Conservation (phyloP, 2,329 filamentous ascomycete species). For the Xylaria sp. region DNA sequence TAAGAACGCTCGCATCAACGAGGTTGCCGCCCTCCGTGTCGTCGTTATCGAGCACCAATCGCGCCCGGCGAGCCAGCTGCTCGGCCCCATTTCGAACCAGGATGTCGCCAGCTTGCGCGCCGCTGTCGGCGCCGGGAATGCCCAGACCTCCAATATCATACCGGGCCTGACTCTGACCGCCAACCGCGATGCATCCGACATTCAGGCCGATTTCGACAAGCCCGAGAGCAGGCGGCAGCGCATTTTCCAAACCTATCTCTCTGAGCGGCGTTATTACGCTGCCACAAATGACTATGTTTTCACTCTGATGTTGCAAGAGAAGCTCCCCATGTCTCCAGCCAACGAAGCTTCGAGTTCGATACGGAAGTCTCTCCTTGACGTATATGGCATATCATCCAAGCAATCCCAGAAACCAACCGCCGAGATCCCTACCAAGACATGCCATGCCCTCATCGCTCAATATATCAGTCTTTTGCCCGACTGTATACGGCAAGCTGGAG, state of each 20-base stretch:
- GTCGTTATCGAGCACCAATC: constrained; percentile 86
- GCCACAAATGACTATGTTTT: constrained; percentile 70
- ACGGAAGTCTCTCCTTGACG: constrained; percentile 48
- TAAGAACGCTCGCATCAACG: constrained; percentile 79
- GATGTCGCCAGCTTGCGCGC: constrained; percentile 81
- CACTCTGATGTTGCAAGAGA: constrained; percentile 60
- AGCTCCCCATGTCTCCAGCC: constrained; percentile 42
- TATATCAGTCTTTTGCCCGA: constrained; percentile 61
- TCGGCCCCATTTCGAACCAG: constrained; percentile 78
- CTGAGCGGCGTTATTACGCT: constrained; percentile 75
- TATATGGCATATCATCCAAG: constrained; percentile 50
- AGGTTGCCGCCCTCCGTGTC: constrained; percentile 83
- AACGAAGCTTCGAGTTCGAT: constrained; percentile 47
- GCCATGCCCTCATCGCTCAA: constrained; percentile 58
- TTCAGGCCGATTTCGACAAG: constrained; percentile 70
- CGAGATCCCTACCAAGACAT: constrained; percentile 52
- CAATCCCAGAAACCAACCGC: constrained; percentile 43
- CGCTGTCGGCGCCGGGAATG: constrained; percentile 73
- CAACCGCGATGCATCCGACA: constrained; percentile 64
- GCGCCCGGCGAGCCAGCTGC: constrained; percentile 77
- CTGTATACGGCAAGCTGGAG: constrained; percentile 62
- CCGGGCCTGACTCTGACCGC: constrained; percentile 61
- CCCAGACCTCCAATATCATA: constrained; percentile 67
- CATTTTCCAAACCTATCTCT: constrained; percentile 77
- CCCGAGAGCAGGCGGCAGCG: constrained; percentile 71